Evolutionary conservation across 345 rosid genomes (phyloP).

Genomic region (Trapa bicornis): DNA sequence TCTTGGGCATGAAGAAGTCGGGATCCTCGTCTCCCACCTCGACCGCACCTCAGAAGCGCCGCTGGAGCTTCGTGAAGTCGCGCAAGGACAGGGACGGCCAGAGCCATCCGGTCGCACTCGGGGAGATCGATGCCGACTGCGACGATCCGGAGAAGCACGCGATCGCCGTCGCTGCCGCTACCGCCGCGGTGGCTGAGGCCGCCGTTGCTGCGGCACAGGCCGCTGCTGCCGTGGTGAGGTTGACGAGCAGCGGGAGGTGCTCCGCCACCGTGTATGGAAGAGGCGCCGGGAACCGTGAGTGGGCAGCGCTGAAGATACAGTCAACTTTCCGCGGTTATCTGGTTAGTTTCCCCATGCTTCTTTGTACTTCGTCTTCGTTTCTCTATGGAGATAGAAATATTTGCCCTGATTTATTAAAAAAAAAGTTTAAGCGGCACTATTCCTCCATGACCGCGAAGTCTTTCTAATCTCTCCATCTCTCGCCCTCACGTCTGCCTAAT

Average conservation of each 20-base stretch:
- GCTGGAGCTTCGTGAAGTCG: slow-evolving; percentile 84
- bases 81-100: slow-evolving; percentile 33
- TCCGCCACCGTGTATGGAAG: slow-evolving; percentile 4
- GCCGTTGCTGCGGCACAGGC: slow-evolving; percentile 79
- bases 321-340: slow-evolving; percentile 82
- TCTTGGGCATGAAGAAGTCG: slow-evolving; percentile 60
- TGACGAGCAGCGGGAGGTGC: slow-evolving; percentile 66
- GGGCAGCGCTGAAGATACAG: slow-evolving; percentile 64
- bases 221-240: slow-evolving; percentile 58
- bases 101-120: not conserved
- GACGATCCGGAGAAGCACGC: slow-evolving; percentile 41
- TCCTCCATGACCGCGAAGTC: not conserved
- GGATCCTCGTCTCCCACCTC: slow-evolving; percentile 16
- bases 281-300: slow-evolving; percentile 12
- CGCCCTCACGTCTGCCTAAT: slow-evolving; percentile 3
- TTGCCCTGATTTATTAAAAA: no score
- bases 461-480: not conserved
- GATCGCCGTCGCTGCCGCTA: slow-evolving; percentile 75
- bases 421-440: not conserved
- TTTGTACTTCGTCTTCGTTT: not conserved
- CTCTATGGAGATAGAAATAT: no score
- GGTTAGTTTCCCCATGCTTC: slow-evolving; percentile 28
- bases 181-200: slow-evolving; percentile 68
- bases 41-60: slow-evolving; percentile 33
- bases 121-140: not conserved